Evolutionary conservation across 2,329 filamentous ascomycete species (phyloP), one percentile per base, ranked within the genome.

Genomic region (Hirsutella minnesotensis): DNA sequence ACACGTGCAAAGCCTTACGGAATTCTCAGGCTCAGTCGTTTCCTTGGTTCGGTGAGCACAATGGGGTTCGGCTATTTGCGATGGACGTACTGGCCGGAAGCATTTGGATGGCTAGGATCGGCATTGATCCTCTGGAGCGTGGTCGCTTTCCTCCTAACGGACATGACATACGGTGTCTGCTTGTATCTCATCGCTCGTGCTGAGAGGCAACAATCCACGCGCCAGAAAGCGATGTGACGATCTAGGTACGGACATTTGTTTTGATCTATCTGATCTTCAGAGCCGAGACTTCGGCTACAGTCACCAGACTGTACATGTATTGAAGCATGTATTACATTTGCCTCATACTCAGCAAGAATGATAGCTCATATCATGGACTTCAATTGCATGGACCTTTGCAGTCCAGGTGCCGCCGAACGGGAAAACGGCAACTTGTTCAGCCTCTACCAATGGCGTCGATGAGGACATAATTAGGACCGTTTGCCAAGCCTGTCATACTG

Each of bases 81-180:
- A 18, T 44, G 42, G 41, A 47, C 29, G 27, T 47, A 46, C 30
- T 48, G 45, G 47, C 45, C 47, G 7, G 47, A 48, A 21, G 41
- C 38, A 3, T 47, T 44, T 36, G 44, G 40, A 12, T 47, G 45
- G 47, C 38, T 47, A 2, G 36, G 24, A n/a, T 34, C 43, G 30
- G 44, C 47, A 9, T 42, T 48, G 3, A 18, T 45, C 13, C 41
- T 44, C 20, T 49, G 45, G 45, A 49, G 45, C 33, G 37, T 45
- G 15, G 42, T 36, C 15, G 41, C 38, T 0, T 49, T 49, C 22
- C 1, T 47, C 3, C n/a, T 44, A 19, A 37, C 43, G 4, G 47
- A 49, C n/a, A 22, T 24, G 2, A 29, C 41, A 13, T 47, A 49
- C 16, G 45, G 44, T n/a, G 13, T 49, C 1, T 46, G 45, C 31